Base-by-base conservation (phyloP, 768 basidiomycete genomes). In the Lentinula edodes region DNA sequence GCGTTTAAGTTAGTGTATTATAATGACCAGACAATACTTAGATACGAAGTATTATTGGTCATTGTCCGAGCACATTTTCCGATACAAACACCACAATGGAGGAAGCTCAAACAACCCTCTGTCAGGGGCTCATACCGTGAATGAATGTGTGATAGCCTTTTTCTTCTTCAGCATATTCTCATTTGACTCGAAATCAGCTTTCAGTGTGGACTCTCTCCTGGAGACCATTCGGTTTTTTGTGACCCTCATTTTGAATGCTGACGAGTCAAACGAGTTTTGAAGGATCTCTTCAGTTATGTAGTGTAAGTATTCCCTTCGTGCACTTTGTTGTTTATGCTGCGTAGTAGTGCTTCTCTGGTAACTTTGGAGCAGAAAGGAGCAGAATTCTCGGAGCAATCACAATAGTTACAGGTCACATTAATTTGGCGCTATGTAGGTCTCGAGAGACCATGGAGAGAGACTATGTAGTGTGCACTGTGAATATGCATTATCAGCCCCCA, bases 171-270 rank as follows among this genome's bases (percentile, higher is more conserved):
- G 20, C 55, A 52, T 15, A 36, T 34, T 38, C 63, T 70, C 51
- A 70, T 62, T 16, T 63, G 6, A 12, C 35, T 34, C 1, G 6
- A n/a, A 50, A 36, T 28, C 61, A 89, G 88, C 75, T 23, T 72
- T 86, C 18, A 65, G 73, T 9, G 77, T 76, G 1, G 80, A 83
- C 61, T 71, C 74, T 5, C 83, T 88, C 62, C 69, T 89, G 50
- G 87, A 89, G 68, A 80, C 84, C 58, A 83, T 90, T 50, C 75
- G 82, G 28, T 91, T 90, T 73, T 89, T 83, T 68, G 75, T 80
- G 1, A 79, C 79, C 2, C 74, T 90, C 39, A 83, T 91, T 18
- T 74, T 91, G 45, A 91, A 90, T 64, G 79, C 77, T 0, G 89
- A 91, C 60, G 88, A 90, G 68, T 74, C 80, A 4, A 72, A 28